Evolutionary conservation across 352 stramenopile species (phyloP), one percentile per base, ranked within the genome.

Genomic region (Pythium apleroticum): DNA sequence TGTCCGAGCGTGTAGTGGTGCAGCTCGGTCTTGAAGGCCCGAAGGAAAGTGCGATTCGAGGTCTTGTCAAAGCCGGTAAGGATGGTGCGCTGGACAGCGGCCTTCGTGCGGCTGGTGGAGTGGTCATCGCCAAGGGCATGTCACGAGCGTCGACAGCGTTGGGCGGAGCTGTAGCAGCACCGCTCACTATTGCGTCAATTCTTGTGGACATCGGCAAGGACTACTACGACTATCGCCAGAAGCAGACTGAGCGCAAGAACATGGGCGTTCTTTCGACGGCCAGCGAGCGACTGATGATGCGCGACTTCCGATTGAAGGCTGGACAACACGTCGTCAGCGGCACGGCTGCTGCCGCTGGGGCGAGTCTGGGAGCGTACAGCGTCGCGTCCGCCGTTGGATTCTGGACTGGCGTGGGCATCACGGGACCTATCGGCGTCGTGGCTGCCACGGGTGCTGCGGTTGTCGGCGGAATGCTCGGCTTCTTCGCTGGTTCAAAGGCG

Each of bases 141-240:
- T 58, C 67, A 22, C 45, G 62, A 31, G 83, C 86, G 27, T 85
- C 80, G 17, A 80, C 78, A 19, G 58, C 52, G 8, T 61, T 93
- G 20, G 76, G 82, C 57, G 81, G 80, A 58, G 79, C 81, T 20
- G 78, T 91, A 2, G 87, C 86, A 10, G 87, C 87, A 10, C 87
- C 87, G 1, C 70, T 94, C 15, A 84, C 87, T 10, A 85, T 96
- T 45, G 87, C 87, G 6, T 93, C 87, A 28, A 96, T 96, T 50
- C 72, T 96, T 3, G 84, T 96, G 17, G 87, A 96, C 65, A 84
- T 96, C 33, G 85, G 87, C 15, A 93, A 93, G 45, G 87, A 96
- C 57, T 96, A 93, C 57, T 89, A 89, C 53, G 74, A 93, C 19
- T 96, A 91, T 69, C 84, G 87, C 39, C 78, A 88, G 49, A 84